These are phyloP conservation scores for Linaria vulgaris DNA, from an alignment of 257 asterid genomes.

Conservation along the genomic window DNA sequence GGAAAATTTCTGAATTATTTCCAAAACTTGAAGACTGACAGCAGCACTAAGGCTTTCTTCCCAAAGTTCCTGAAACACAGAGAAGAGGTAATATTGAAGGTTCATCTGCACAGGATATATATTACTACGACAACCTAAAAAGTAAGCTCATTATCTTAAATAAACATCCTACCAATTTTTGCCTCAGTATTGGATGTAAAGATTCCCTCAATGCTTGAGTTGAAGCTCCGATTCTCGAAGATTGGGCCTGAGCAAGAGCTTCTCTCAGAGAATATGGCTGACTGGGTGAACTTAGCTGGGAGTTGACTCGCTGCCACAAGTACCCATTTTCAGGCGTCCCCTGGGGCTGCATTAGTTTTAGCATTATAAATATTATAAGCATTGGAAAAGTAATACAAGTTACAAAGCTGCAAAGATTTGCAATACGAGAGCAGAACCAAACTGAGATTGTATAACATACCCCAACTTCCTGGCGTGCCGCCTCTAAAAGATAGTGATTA, in stretches of 20 bases:
- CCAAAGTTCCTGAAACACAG: slow-evolving; percentile 86
- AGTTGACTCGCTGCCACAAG: slow-evolving; percentile 94
- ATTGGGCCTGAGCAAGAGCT: slow-evolving; percentile 98
- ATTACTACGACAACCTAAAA: slow-evolving; percentile 18
- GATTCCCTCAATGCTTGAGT: slow-evolving; percentile 94
- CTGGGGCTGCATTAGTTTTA: slow-evolving; percentile 69
- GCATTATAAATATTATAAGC: slow-evolving; percentile 24
- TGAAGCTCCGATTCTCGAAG: slow-evolving; percentile 94
- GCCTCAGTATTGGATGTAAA: slow-evolving; percentile 93
- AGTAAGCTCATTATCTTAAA: slow-evolving; percentile 21
- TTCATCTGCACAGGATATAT: no score
- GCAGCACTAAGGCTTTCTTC: slow-evolving; percentile 98
- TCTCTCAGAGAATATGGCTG: slow-evolving; percentile 97
- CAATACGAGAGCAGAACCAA: slow-evolving; percentile 22
- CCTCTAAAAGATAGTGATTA: slow-evolving; percentile 89
- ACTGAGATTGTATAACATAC: slow-evolving; percentile 48
- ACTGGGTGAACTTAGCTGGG: slow-evolving; percentile 97
- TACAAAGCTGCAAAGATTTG: slow-evolving; percentile 13
- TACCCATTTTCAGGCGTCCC: slow-evolving; percentile 99
- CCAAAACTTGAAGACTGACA: slow-evolving; percentile 90
- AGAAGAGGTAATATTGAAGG: neutral
- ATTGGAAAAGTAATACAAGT: slow-evolving; percentile 14
- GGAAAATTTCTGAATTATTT: slow-evolving; percentile 79
- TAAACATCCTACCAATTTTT: slow-evolving; percentile 68
- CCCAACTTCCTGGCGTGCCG: slow-evolving; percentile 95